Evolutionary conservation across 192 early-diverging fungal genomes (phyloP), one percentile per base, ranked within the genome.

Genomic region (Coemansia sp.): DNA sequence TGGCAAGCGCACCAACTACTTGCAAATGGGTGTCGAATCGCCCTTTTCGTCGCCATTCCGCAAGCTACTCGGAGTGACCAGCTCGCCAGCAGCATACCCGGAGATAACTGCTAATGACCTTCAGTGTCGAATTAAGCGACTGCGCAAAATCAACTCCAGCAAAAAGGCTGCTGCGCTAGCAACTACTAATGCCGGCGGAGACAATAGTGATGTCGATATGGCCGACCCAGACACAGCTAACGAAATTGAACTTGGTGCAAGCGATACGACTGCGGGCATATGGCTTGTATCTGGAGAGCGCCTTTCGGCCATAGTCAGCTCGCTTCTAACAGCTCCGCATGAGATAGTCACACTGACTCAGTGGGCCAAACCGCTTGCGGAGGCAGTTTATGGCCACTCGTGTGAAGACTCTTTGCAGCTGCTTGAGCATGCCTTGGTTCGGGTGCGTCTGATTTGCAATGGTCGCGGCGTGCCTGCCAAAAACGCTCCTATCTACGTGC

Each of bases 1-100:
- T 0, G 90, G 87, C 6, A 97, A 99, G 70, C 84, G 94, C 34
- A 68, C 87, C 55, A 96, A 97, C 79, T 98, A 90, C 70, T 72
- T 68, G 34, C 92, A 94, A 68, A 51, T 90, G 31, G 85, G 87
- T 15, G 76, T 92, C 2, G 55, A 71, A 8, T 82, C 78, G 39
- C 94, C 94, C 10, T 98, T 96, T 69, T 84, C 75, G 25, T 79
- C 90, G 41, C 77, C 88, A 10, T 94, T 94, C 85, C 66, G 72
- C 34, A 62, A 62, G 15, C 69, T 88, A 59, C 51, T 87, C 23
- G 78, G 69, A 6, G 63, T 77, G 41, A 14, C 64, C 1, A 39
- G 4, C 9, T 23, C 53, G 29, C 75, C 80, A 2, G 59, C 14
- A 1, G 19, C 32, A 1, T 82, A 82, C 12, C 75, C 80, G 1